A percentile compares a stretch with the other conserved stretches of the same genome.
Evolutionary conservation across 306 rosid species (phyloP).

Genomic region (Canavalia gladiata): DNA sequence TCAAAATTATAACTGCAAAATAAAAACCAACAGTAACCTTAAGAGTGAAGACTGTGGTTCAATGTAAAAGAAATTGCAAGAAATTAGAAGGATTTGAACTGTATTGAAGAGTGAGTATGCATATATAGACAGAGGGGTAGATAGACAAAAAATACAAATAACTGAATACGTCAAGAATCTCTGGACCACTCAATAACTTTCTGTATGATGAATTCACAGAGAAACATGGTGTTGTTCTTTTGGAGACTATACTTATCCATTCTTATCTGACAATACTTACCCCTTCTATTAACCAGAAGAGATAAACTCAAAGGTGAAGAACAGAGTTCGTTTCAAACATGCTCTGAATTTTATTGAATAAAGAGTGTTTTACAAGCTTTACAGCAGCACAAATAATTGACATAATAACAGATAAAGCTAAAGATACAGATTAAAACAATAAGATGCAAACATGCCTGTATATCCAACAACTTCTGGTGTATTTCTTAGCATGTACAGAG

Average conservation of each 20-base stretch:
- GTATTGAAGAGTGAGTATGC: constrained; percentile 26
- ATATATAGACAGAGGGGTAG: constrained; percentile 25
- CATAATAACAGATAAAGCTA: constrained; percentile 3
- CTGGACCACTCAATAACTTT: constrained; percentile 25
- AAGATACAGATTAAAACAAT: neutral
- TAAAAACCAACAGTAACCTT: constrained; percentile 39
- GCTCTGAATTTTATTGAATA: neutral
- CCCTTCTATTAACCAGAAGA: constrained; percentile 4
- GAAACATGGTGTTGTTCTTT: constrained; percentile 26
- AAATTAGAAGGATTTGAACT: constrained; percentile 13
- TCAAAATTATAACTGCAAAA: constrained; percentile 82
- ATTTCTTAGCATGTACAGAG: neutral
- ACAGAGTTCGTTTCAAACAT: neutral
- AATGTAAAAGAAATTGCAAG: neutral
- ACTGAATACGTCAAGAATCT: neutral
- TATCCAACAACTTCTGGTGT: constrained; percentile 2
- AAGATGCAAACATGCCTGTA: neutral
- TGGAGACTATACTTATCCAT: constrained; percentile 36
- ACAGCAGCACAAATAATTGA: neutral
- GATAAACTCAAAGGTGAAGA: constrained; percentile 6
- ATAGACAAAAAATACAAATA: constrained; percentile 26
- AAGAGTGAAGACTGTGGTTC: constrained; percentile 42
- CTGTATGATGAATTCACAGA: constrained; percentile 38
- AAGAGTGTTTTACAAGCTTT: constrained; percentile 22
- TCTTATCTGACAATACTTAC: constrained; percentile 30